Conservation (phyloP, 2,329 filamentous ascomycete genomes). For the Talaromyces sp. region DNA sequence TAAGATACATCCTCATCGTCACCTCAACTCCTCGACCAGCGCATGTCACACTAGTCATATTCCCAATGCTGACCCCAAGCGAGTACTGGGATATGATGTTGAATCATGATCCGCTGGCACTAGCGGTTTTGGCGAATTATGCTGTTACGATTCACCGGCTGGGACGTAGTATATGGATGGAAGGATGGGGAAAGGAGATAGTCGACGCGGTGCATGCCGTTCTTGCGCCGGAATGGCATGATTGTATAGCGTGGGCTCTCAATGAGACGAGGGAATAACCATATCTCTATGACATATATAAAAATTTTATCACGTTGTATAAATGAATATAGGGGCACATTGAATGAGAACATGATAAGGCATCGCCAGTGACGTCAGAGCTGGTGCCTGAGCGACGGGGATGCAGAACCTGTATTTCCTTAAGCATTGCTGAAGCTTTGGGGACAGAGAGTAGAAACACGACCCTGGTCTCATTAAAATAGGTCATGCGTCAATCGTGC, state of each 20-base stretch:
- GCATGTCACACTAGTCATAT: background rate
- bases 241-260: conserved; percentile 14
- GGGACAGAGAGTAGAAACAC: background rate
- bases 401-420: background rate
- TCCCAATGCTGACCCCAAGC: conserved; percentile 3
- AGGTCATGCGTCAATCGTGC: background rate
- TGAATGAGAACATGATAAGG: background rate
- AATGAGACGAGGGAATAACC: background rate
- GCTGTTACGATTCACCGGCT: conserved; percentile 9
- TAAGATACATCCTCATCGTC: conserved; percentile 2
- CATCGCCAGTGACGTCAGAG: background rate
- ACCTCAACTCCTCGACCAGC: background rate
- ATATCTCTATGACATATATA: background rate
- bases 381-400: background rate
- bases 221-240: conserved; percentile 11
- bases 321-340: no score
- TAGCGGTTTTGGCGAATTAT: conserved; percentile 16
- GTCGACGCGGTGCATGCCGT: conserved; percentile 11
- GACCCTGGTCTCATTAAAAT: background rate
- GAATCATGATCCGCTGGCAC: conserved; percentile 12
- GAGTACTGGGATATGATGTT: conserved; percentile 14
- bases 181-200: conserved; percentile 15
- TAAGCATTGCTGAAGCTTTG: background rate
- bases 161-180: conserved; percentile 12
- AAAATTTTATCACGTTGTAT: background rate